Evolutionary conservation across 2,329 filamentous ascomycete genomes (phyloP).

Genomic region (Elsinoe australis): DNA sequence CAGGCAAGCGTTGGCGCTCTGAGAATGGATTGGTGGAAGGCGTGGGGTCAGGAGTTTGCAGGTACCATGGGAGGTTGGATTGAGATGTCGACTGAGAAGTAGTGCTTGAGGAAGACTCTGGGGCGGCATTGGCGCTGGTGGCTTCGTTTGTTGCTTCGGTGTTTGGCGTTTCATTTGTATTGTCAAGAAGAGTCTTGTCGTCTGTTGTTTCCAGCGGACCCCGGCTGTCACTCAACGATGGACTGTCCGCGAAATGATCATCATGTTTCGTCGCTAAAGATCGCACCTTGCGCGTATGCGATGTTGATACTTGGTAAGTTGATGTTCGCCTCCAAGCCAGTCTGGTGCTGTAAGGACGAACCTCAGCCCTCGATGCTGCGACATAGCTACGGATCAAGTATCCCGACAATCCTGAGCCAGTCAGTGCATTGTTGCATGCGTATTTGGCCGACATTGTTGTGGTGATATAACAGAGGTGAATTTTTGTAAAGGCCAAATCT

Average conservation of each 20-base stretch:
- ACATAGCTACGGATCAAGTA: slow-evolving; percentile 7
- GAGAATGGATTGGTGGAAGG: slow-evolving; percentile 41
- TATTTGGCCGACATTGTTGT: neutral
- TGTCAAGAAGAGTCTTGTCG: neutral
- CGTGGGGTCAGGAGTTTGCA: slow-evolving; percentile 49
- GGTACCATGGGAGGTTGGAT: slow-evolving; percentile 65
- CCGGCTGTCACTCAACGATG: neutral
- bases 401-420: neutral
- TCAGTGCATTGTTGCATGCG: neutral
- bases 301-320: neutral
- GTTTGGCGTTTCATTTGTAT: neutral
- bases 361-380: neutral
- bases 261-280: neutral
- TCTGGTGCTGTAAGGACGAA: neutral
- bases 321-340: neutral
- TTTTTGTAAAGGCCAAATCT: too few relatives aligned
- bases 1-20: slow-evolving; percentile 51
- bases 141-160: neutral
- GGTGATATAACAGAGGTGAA: neutral
- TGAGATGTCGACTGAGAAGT: slow-evolving; percentile 20
- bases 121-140: neutral
- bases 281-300: neutral
- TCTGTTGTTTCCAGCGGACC: neutral
- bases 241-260: slow-evolving; percentile 3
- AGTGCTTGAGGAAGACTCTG: neutral